Evolutionary conservation across 495 filamentous ascomycete genomes (phyloP).

Genomic region (Hyaloscypha hepaticicola): DNA sequence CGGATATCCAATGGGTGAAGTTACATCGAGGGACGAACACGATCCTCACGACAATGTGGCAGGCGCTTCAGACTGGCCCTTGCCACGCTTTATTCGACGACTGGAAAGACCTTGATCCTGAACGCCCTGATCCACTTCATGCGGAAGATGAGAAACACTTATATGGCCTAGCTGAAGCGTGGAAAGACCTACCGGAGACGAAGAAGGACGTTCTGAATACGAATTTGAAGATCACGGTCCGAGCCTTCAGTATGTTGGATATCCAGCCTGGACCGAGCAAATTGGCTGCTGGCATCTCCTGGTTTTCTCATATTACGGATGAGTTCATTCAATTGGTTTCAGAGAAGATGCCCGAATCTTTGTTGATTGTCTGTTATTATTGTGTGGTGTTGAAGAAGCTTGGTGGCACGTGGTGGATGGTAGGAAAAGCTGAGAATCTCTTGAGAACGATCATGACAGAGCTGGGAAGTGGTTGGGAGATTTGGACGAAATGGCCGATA

Average conservation of each 20-base stretch:
- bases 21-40: constrained; percentile 21
- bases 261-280: constrained; percentile 11
- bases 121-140: constrained; percentile 14
- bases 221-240: background rate
- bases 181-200: background rate
- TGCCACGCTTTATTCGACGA: constrained; percentile 6
- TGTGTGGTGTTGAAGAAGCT: constrained; percentile 21
- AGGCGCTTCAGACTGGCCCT: constrained; percentile 13
- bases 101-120: constrained; percentile 14
- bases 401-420: constrained; percentile 25
- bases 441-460: constrained; percentile 20
- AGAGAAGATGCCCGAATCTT: constrained; percentile 25
- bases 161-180: constrained; percentile 8
- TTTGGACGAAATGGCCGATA: constrained; percentile 22
- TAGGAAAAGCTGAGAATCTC: constrained; percentile 26
- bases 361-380: constrained; percentile 23
- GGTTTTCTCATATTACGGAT: constrained; percentile 17
- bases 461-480: constrained; percentile 20
- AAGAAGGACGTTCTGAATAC: constrained; percentile 6
- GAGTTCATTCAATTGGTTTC: constrained; percentile 21
- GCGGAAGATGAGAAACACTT: constrained; percentile 12
- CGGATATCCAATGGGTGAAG: constrained; percentile 23
- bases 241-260: constrained; percentile 23
- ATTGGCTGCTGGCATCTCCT: constrained; percentile 17
- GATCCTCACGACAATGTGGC: constrained; percentile 5